Conservation (phyloP, 257 asterid species). For the Knoxia roxburghii region DNA sequence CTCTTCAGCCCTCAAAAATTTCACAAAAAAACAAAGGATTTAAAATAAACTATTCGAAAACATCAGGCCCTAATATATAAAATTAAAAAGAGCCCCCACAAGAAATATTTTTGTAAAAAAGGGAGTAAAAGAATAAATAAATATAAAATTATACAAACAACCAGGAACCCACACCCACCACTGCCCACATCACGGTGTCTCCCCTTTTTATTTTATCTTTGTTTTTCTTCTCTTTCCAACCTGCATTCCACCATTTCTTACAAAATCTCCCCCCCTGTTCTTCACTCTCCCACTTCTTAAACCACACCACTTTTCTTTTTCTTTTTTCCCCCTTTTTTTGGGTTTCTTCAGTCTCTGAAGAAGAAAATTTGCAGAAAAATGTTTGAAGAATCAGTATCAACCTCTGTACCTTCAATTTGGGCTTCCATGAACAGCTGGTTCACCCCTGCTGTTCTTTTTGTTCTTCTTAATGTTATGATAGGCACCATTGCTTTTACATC, state of each 20-base stretch:
- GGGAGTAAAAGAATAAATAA: neutral
- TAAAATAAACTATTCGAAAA: neutral
- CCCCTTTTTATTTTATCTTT: neutral
- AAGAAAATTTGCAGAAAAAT: constrained; percentile 22
- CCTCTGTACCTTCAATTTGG: constrained; percentile 57
- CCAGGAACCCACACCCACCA: constrained; percentile 16
- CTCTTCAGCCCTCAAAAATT: neutral
- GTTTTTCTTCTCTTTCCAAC: constrained; percentile 13
- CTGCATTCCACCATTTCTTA: constrained; percentile 15
- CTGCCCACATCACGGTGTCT: constrained; percentile 4
- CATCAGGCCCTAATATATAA: neutral
- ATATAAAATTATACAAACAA: neutral
- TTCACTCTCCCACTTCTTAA: neutral
- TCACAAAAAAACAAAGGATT: neutral
- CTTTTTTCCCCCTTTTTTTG: too few relatives aligned
- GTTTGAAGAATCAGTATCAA: constrained; percentile 63
- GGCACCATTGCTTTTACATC: constrained; percentile 74
- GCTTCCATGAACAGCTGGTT: constrained; percentile 82
- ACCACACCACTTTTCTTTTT: too few relatives aligned
- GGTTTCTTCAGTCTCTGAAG: constrained; percentile 5
- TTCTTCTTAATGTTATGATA: constrained; percentile 73
- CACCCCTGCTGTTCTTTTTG: constrained; percentile 76
- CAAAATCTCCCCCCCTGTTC: neutral
- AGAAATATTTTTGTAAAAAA: too few relatives aligned
- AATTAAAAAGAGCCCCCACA: neutral